Evolutionary conservation across 2,329 filamentous ascomycete genomes (phyloP), one percentile per base, ranked within the genome.

Genomic region (Amauroascus verrucosus): DNA sequence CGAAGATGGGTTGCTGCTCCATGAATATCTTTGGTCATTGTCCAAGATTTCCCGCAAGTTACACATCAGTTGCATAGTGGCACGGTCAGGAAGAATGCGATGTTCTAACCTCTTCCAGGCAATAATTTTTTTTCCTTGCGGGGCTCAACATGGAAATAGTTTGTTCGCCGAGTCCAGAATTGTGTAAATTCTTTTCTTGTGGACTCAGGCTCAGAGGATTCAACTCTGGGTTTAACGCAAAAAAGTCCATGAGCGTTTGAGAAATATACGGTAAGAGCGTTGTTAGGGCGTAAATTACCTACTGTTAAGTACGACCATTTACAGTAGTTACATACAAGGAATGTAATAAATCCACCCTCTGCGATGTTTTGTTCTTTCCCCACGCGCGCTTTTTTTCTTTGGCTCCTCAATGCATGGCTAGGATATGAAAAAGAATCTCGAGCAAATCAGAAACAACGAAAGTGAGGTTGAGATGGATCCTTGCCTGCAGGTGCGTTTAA

Each of bases 401-500:
- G 26, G 26, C 20, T 20, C n/a, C 5, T 6, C 7, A 33, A 18
- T 33, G 37, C 48, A 51, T 44, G 38, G 22, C 24, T 33, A 3
- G 33, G 11, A 20, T 50, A 33, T 38, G 28, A 35, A 6, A 24
- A 33, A 24, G 48, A 11, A 33, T 13, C 20, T 24, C 16, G 30
- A 18, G 40, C 50, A 37, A 52, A 52, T 52, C 41, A 52, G 50
- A 37, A 30, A 16, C 9, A 14, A 26, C 11, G 7, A 37, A 44
- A 20, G 14, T 20, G 8, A 26, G 37, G 14, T 16, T 16, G 28
- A 18, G 4, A 46, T 52, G 40, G 13, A n/a, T 11, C 14, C 50
- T 30, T 9, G 30, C 33, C 28, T 52, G 50, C 43, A 52, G 50
- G 32, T 46, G 38, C 40, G 24, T 45, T 35, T 52, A 30, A 30